phyloP scores from a whole-genome alignment of 2,329 filamentous ascomycete genomes.

The Trichoderma lentiforme region DNA sequence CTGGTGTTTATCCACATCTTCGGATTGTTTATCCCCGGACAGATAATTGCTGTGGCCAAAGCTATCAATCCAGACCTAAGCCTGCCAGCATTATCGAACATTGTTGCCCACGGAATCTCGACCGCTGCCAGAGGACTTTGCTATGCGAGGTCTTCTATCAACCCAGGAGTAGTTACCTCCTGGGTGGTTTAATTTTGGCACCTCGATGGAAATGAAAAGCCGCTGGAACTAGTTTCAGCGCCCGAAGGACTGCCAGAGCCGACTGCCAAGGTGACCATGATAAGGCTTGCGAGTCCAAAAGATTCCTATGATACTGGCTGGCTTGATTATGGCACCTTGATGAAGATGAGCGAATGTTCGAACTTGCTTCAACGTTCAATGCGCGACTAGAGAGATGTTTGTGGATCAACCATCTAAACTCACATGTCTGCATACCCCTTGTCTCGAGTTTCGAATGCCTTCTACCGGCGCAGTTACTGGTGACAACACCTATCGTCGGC shows the following conservation, averaged over 20 bases:
- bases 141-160: constrained; percentile 47
- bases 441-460: not conserved
- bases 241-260: not conserved
- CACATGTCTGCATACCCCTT: not conserved
- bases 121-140: constrained; percentile 67
- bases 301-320: not conserved
- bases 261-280: not conserved
- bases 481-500: not conserved
- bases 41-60: constrained; percentile 38
- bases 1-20: constrained; percentile 52
- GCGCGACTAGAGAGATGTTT: not conserved
- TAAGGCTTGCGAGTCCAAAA: not conserved
- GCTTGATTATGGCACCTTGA: not conserved
- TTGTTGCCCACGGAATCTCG: constrained; percentile 37
- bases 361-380: not conserved
- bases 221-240: not conserved
- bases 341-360: not conserved
- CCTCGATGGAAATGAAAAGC: not conserved
- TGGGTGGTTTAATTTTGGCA: not conserved
- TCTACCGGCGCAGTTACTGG: not conserved
- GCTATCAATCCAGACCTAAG: constrained; percentile 28
- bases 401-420: not conserved
- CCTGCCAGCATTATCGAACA: constrained; percentile 46
- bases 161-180: not conserved
- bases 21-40: constrained; percentile 40